These are phyloP conservation scores for Metschnikowia lochheadii DNA, from an alignment of 805 yeast genomes.

Conservation along the genomic window DNA sequence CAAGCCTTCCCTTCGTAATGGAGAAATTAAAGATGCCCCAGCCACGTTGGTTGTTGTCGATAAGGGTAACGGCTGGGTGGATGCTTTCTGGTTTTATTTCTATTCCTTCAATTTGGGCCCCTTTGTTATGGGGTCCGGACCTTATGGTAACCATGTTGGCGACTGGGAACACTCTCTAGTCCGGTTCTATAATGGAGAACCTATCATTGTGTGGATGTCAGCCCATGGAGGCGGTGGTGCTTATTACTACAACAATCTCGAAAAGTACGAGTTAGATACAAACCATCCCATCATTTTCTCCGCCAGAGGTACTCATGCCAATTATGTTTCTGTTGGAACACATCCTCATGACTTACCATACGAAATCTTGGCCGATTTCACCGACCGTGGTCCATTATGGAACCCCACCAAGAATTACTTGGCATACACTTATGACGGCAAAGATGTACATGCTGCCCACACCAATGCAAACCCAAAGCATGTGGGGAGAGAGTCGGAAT, in stretches of 20 bases:
- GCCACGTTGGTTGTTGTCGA: constrained; percentile 80
- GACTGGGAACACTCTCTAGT: constrained; percentile 97
- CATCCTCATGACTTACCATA: constrained; percentile 95
- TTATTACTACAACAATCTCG: constrained; percentile 70
- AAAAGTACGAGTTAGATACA: constrained; percentile 47
- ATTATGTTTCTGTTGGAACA: constrained; percentile 93
- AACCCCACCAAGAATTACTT: constrained; percentile 80
- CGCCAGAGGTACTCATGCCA: constrained; percentile 96
- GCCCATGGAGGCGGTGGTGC: constrained; percentile 99
- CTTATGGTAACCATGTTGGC: constrained; percentile 95
- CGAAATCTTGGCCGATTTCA: constrained; percentile 83
- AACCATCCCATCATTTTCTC: constrained; percentile 73
- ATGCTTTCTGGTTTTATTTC: constrained; percentile 94
- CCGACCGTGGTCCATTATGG: constrained; percentile 95
- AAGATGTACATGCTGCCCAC: constrained; percentile 38
- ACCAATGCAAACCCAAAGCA: constrained; percentile 40
- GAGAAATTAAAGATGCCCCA: constrained; percentile 71
- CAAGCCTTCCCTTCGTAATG: constrained; percentile 66
- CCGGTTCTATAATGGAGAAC: constrained; percentile 75
- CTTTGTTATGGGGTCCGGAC: constrained; percentile 95
- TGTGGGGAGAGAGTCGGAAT: constrained; percentile 48
- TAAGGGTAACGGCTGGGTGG: constrained; percentile 92
- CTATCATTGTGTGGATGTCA: constrained; percentile 89
- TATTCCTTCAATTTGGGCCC: constrained; percentile 95
- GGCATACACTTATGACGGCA: constrained; percentile 77